Base-by-base conservation (phyloP, 371 early-diverging fungal species). In the Spiromyces aspiralis region DNA sequence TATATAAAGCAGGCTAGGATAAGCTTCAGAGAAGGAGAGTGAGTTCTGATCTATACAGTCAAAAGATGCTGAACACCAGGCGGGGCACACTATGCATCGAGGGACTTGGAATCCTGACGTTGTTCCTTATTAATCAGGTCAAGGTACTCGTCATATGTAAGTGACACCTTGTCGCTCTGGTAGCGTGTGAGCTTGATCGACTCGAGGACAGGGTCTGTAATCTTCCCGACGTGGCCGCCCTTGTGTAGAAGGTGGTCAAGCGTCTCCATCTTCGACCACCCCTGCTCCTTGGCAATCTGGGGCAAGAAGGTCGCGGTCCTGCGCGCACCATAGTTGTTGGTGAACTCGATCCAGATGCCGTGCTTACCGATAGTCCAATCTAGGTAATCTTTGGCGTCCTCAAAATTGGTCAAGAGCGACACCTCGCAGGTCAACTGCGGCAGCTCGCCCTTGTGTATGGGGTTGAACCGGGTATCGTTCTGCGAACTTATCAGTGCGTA, bases 361-460 rank as follows among this genome's bases (percentile, higher is more conserved):
- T 95, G 95, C 6, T 51, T 66, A 12, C 95, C 95, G 27, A 90
- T 60, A 64, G 81, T 80, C 95, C 95, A 95, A 64, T 95, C 95
- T 41, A 81, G 56, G 58, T 80, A 81, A 56, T 85, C 59, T 2
- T 66, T 51, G 0, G 68, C 87, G 3, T 62, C 64, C 54, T 92
- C 93, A 74, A 95, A 95, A 45, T 90, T 63, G 0, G 77, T 78
- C 51, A 95, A 62, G 28, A 95, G 65, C 3, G 92, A 91, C 1
- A 95, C 92, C 53, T 71, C 76, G 61, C 88, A 89, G 12, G 67
- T 49, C 12, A 92, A 65, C 16, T 49, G 50, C 0, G 78, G 67
- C 4, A 91, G 50, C 64, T 93, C 95, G 20, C 53, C 42, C 10
- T 57, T 44, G 19, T 57, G 56, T 16, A 95, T 87, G 12, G 94